phyloP scores from a whole-genome alignment of 176 grass and related monocot genomes.

The Phyllostachys edulis region DNA sequence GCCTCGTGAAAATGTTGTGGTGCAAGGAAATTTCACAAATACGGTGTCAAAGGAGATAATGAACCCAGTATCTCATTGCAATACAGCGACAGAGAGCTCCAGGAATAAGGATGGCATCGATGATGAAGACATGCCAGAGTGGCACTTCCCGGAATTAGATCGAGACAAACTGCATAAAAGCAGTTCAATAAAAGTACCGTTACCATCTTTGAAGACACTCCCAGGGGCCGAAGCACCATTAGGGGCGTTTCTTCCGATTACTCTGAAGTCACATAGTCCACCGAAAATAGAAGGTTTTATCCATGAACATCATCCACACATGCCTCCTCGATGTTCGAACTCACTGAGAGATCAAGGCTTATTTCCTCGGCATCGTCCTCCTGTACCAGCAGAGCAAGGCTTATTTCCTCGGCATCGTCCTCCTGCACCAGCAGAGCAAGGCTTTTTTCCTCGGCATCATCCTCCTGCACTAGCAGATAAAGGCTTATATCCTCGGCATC shows the following conservation, averaged over 20 bases:
- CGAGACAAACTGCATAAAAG: background rate
- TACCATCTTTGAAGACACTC: background rate
- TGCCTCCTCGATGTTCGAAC: background rate
- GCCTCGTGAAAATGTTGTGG: background rate
- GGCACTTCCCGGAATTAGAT: background rate
- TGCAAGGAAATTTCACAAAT: background rate
- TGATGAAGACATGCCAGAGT: background rate
- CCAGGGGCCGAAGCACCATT: background rate
- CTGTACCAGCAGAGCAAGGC: background rate
- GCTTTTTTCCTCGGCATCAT: background rate
- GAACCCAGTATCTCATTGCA: background rate
- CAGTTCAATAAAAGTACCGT: background rate
- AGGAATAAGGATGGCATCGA: background rate
- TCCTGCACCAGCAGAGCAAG: background rate
- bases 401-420: background rate
- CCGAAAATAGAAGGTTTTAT: background rate
- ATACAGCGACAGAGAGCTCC: background rate
- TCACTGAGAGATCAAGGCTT: background rate
- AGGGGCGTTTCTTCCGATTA: background rate
- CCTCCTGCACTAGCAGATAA: background rate
- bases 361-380: background rate
- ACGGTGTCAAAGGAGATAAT: background rate
- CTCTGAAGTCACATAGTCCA: background rate
- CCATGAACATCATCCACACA: background rate
- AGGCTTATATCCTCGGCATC: background rate